These are phyloP conservation scores for Diplocarpon rosae DNA, from an alignment of 2,329 filamentous ascomycete genomes.

Conservation along the genomic window DNA sequence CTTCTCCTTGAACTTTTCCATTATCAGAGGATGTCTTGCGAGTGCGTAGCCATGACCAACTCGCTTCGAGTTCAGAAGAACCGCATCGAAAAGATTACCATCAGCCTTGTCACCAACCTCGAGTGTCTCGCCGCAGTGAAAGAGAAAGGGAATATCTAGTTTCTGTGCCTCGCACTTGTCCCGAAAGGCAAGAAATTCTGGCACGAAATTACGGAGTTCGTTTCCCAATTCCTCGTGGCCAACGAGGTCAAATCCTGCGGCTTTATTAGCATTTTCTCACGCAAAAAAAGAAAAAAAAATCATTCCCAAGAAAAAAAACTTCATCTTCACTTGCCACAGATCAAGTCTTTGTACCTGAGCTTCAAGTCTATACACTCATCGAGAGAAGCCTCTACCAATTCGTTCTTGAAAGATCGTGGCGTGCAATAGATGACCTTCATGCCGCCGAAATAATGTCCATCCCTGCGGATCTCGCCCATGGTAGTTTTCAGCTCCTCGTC, in stretches of 20 bases:
- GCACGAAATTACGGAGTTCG: conserved; percentile 45
- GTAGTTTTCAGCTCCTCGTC: conserved; percentile 43
- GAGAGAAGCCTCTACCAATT: conserved; percentile 40
- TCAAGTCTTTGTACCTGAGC: conserved; percentile 41
- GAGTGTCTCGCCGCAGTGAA: conserved; percentile 67
- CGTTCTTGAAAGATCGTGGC: conserved; percentile 45
- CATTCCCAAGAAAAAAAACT: not conserved
- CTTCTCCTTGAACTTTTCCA: conserved; percentile 51
- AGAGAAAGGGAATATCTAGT: conserved; percentile 58
- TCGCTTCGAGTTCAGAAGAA: conserved; percentile 53
- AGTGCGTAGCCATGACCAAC: conserved; percentile 67
- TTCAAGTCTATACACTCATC: conserved; percentile 53
- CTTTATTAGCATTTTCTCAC: conserved; percentile 1
- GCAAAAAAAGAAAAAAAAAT: too few relatives aligned
- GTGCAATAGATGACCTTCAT: conserved; percentile 65
- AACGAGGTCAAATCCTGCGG: conserved; percentile 55
- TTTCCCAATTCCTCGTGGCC: conserved; percentile 54
- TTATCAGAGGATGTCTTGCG: conserved; percentile 53
- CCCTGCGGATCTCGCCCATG: conserved; percentile 28
- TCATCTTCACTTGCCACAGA: conserved; percentile 43
- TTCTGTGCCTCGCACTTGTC: conserved; percentile 35
- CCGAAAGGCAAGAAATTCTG: conserved; percentile 46
- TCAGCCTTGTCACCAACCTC: conserved; percentile 53
- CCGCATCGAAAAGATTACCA: conserved; percentile 58
- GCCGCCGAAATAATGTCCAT: conserved; percentile 42